These are phyloP conservation scores for Talaromyces amestolkiae DNA, from an alignment of 2,329 filamentous ascomycete genomes.

Conservation along the genomic window DNA sequence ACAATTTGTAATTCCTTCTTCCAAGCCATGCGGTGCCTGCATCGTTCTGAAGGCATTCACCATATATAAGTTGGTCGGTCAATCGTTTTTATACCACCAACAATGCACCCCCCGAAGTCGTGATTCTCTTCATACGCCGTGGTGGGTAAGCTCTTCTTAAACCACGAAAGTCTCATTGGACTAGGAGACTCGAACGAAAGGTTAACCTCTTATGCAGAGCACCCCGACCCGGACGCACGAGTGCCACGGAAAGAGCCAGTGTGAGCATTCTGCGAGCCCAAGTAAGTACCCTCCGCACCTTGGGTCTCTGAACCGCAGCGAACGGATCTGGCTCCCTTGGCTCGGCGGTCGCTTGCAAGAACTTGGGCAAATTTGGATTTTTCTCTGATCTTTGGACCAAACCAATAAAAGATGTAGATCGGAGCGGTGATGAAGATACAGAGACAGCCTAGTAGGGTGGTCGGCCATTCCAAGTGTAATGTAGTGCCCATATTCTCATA, in stretches of 20 bases:
- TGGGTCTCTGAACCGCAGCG: slow-evolving; percentile 20
- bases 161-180: neutral
- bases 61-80: neutral
- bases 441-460: slow-evolving; percentile 60
- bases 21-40: neutral
- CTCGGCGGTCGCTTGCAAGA: slow-evolving; percentile 48
- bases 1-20: neutral
- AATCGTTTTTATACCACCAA: neutral
- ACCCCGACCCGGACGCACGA: neutral
- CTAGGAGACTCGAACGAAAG: neutral
- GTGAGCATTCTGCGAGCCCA: slow-evolving; percentile 11
- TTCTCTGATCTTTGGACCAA: slow-evolving; percentile 57
- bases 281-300: slow-evolving; percentile 20
- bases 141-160: neutral
- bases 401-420: slow-evolving; percentile 66
- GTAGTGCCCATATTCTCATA: slow-evolving; percentile 51
- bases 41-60: neutral
- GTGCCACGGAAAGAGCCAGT: slow-evolving; percentile 12
- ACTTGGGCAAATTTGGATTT: slow-evolving; percentile 63
- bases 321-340: slow-evolving; percentile 19
- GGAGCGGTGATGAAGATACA: slow-evolving; percentile 60
- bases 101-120: too few species aligned
- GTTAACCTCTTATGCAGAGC: neutral
- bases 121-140: neutral
- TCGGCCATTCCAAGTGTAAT: slow-evolving; percentile 55